Conservation (phyloP, 805 yeast species). For the Candida dendrica region DNA sequence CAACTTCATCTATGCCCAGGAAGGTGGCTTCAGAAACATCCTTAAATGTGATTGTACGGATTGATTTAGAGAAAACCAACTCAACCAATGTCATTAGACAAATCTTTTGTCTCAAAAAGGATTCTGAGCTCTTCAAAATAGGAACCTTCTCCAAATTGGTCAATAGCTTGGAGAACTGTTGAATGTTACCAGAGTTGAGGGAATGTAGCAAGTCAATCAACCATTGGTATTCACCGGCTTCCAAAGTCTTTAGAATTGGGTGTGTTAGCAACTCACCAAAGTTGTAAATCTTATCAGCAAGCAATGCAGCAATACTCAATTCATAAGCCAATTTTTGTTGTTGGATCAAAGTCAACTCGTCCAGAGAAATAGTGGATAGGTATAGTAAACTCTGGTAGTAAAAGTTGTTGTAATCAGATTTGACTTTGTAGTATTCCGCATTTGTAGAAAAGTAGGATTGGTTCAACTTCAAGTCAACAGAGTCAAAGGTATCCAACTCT, state of each 20-base stretch:
- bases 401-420: constrained; percentile 72
- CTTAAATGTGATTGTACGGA: constrained; percentile 63
- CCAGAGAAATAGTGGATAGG: constrained; percentile 62
- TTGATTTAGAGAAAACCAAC: constrained; percentile 72
- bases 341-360: constrained; percentile 29
- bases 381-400: constrained; percentile 78
- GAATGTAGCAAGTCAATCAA: constrained; percentile 60
- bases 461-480: constrained; percentile 57
- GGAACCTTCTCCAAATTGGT: constrained; percentile 40
- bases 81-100: constrained; percentile 90
- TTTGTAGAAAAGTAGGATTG: constrained; percentile 79
- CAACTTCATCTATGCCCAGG: constrained; percentile 60
- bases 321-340: constrained; percentile 59
- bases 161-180: constrained; percentile 48
- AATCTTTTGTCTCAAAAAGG: constrained; percentile 80
- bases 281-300: constrained; percentile 89
- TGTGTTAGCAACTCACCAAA: constrained; percentile 93
- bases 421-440: constrained; percentile 66
- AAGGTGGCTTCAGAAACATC: constrained; percentile 71
- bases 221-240: constrained; percentile 53
- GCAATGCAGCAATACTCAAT: constrained; percentile 74
- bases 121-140: constrained; percentile 46
- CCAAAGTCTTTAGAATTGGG: constrained; percentile 58
- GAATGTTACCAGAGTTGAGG: constrained; percentile 73
- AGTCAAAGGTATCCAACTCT: constrained; percentile 49